phyloP scores from a whole-genome alignment of 1,139 yeast genomes.

The Sporopachydermia cereana region DNA sequence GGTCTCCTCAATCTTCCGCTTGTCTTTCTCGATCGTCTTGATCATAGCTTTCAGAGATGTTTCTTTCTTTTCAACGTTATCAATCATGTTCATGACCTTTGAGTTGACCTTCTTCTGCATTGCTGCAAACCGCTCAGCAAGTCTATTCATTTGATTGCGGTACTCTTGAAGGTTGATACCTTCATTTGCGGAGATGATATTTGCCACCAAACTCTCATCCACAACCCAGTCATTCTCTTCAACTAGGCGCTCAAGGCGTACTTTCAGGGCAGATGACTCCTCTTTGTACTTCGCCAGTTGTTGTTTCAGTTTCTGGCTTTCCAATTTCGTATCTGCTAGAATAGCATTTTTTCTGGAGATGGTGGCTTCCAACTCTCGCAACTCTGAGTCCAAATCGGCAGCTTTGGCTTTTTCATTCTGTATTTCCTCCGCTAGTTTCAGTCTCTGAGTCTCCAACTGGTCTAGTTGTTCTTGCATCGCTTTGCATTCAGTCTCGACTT shows the following conservation, averaged over 20 bases:
- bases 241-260: slow-evolving; percentile 37
- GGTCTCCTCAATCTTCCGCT: slow-evolving; percentile 80
- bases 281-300: slow-evolving; percentile 49
- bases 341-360: slow-evolving; percentile 41
- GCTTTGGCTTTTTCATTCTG: slow-evolving; percentile 54
- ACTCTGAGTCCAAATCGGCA: slow-evolving; percentile 68
- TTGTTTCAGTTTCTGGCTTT: slow-evolving; percentile 48
- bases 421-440: slow-evolving; percentile 31
- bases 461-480: slow-evolving; percentile 22
- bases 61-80: slow-evolving; percentile 86
- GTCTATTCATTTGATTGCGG: slow-evolving; percentile 42
- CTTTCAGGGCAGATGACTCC: slow-evolving; percentile 31
- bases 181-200: slow-evolving; percentile 45
- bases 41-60: slow-evolving; percentile 68
- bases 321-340: slow-evolving; percentile 39
- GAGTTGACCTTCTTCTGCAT: slow-evolving; percentile 80
- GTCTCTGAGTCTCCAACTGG: slow-evolving; percentile 24
- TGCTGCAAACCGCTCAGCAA: slow-evolving; percentile 53
- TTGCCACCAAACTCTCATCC: slow-evolving; percentile 45
- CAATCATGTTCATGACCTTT: slow-evolving; percentile 89
- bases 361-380: slow-evolving; percentile 47
- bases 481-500: slow-evolving; percentile 27
- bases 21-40: slow-evolving; percentile 81
- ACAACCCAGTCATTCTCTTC: slow-evolving; percentile 62
- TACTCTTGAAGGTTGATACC: slow-evolving; percentile 54